A percentile compares a stretch with the other conserved stretches of the same genome.
Evolutionary conservation across 495 filamentous ascomycete genomes (phyloP).

Genomic region (Parachaetomium inaequale): DNA sequence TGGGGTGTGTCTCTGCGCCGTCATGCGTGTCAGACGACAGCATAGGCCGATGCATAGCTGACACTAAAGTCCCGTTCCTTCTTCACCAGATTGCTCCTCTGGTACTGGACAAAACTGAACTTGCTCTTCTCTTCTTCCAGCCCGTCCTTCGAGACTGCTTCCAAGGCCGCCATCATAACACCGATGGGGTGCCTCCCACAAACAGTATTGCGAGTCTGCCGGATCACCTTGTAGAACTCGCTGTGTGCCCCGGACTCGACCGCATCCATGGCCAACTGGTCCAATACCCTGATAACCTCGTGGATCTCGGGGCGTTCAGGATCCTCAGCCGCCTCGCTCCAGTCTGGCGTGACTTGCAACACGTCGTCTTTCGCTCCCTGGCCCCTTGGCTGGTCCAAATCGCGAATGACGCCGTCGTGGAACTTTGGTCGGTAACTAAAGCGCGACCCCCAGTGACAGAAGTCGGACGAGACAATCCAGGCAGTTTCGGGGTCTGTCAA

Average conservation of each 20-base stretch:
- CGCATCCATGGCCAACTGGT: conserved; percentile 76
- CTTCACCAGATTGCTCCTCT: conserved; percentile 77
- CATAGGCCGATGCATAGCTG: conserved; percentile 86
- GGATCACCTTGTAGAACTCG: conserved; percentile 63
- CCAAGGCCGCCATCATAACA: conserved; percentile 84
- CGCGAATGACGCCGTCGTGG: conserved; percentile 21
- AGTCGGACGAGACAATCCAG: conserved; percentile 90
- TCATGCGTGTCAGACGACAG: conserved; percentile 44
- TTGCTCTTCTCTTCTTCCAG: conserved; percentile 48
- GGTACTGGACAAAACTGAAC: conserved; percentile 87
- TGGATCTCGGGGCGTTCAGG: conserved; percentile 59
- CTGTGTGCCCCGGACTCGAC: conserved; percentile 69
- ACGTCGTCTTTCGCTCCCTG: conserved; percentile 40
- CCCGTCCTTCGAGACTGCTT: conserved; percentile 46
- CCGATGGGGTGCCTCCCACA: conserved; percentile 96
- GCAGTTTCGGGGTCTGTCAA: conserved; percentile 70
- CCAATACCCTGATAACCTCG: conserved; percentile 79
- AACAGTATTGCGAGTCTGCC: conserved; percentile 81
- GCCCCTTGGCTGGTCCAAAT: conserved; percentile 26
- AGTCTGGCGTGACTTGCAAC: conserved; percentile 45
- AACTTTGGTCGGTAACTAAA: conserved; percentile 65
- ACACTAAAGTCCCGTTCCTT: conserved; percentile 79
- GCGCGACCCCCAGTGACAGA: conserved; percentile 90
- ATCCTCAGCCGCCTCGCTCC: conserved; percentile 26
- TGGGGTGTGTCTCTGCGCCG: neutral